Base-by-base conservation (phyloP, 1,284 basidiomycete species). In the Phaffia rhodozyma region DNA sequence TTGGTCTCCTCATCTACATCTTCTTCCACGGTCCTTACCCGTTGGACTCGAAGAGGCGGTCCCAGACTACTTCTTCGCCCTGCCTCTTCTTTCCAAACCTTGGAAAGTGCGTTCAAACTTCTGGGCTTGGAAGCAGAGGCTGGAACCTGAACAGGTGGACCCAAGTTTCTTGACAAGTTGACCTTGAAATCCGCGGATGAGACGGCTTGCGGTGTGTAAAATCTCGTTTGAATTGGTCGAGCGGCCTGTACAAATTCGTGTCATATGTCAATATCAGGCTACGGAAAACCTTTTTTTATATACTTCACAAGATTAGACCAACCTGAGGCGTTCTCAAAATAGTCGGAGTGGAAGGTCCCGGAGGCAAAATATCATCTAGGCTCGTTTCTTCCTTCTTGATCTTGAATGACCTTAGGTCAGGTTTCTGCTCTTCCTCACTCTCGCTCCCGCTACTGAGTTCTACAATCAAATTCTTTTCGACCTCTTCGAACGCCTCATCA, bases 401-500 rank as follows among this genome's bases (percentile, higher is more conserved):
- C 18, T 58, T 51, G 53, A 56, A 47, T 6, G 21, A 9, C 21
- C 25, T 49, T 9, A 18, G 13, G 20, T 53, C 49, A 25, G 48
- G 29, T 25, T 56, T 27, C 20, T 48, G 43, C 27, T 49, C 54
- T 21, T 62, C 47, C 18, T 48, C 30, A 18, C 21, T 38, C 25
- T 63, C 34, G 13, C 55, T 53, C 52, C 52, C 25, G 2, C 32
- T 54, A 25, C 54, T 32, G 13, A 25, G 27, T 51, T 53, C 60
- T 11, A 84, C 84, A 56, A 84, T 86, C 69, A 86, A 85, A 71
- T 84, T 71, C 23, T 81, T 78, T 49, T 79, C 81, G 5, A 82
- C 83, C 56, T 84, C 69, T 27, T 63, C 66, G 50, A 70, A 85
- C 1, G 75, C 78, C 3, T 76, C 77, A 0, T 69, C 72, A 25